Evolutionary conservation across 2,329 filamentous ascomycete species (phyloP).

Genomic region (Epichloe sp.): DNA sequence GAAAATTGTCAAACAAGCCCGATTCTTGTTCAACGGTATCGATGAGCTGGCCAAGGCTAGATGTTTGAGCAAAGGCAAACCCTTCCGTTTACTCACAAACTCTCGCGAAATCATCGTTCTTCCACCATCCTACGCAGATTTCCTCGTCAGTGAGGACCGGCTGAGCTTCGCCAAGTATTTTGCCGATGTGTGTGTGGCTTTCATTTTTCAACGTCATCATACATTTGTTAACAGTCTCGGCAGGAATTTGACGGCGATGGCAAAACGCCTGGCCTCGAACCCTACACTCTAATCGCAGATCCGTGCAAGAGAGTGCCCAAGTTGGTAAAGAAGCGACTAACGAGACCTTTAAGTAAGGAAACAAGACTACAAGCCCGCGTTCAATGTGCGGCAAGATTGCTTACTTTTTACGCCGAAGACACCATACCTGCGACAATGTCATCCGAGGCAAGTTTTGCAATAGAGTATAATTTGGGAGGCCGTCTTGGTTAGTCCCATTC

Average conservation of each 20-base stretch:
- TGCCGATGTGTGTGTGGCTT: slow-evolving; percentile 3
- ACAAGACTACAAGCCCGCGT: not conserved
- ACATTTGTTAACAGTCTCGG: not conserved
- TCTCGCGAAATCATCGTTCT: slow-evolving; percentile 7
- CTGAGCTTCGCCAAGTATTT: slow-evolving; percentile 7
- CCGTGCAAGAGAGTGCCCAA: slow-evolving; percentile 4
- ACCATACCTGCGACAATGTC: slow-evolving; percentile 5
- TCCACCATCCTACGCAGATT: slow-evolving; percentile 5
- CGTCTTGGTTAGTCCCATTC: not conserved
- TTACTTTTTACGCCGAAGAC: not conserved
- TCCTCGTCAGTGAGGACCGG: slow-evolving; percentile 2
- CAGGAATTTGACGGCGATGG: slow-evolving; percentile 8
- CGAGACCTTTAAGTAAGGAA: slow-evolving; percentile 4
- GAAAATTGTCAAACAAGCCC: slow-evolving; percentile 4
- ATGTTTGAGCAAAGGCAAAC: not conserved
- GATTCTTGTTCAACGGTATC: slow-evolving; percentile 5
- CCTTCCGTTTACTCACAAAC: slow-evolving; percentile 7
- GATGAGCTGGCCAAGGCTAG: slow-evolving; percentile 4
- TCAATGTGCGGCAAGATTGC: not conserved
- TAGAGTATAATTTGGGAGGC: slow-evolving; percentile 4
- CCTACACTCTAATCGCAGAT: slow-evolving; percentile 6
- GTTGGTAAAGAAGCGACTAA: slow-evolving; percentile 6
- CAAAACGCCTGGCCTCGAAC: slow-evolving; percentile 6
- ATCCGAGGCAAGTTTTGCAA: slow-evolving; percentile 6
- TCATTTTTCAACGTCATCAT: not conserved